Evolutionary conservation across 164 flowering plant species (phyloP).

Genomic region (Cinnamomum chago): DNA sequence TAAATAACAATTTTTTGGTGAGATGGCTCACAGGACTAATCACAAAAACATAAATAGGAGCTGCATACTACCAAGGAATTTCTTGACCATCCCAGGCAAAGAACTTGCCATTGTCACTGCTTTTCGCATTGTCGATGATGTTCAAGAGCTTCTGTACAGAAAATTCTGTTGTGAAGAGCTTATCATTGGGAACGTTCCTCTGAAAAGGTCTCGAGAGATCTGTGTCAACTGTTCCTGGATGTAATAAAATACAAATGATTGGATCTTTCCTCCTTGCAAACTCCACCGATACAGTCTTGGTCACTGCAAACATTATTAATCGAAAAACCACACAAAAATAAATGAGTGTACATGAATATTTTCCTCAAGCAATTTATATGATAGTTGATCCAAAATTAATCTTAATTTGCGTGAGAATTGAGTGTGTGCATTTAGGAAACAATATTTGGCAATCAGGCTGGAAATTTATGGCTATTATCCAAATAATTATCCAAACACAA

Average conservation of each 20-base stretch:
- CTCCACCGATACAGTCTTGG: slow-evolving; percentile 80
- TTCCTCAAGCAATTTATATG: not conserved
- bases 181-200: slow-evolving; percentile 69
- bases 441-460: not conserved
- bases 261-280: slow-evolving; percentile 79
- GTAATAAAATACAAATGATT: slow-evolving; percentile 70
- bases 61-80: slow-evolving; percentile 69
- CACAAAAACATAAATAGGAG: not conserved
- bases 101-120: slow-evolving; percentile 81
- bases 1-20: too few species aligned
- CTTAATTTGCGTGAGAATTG: not conserved
- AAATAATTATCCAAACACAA: too few species aligned
- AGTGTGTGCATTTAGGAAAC: not conserved
- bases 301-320: slow-evolving; percentile 40
- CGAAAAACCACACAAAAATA: too few species aligned
- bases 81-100: slow-evolving; percentile 98
- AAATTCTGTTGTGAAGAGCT: slow-evolving; percentile 85
- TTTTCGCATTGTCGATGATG: slow-evolving; percentile 60
- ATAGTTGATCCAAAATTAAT: not conserved
- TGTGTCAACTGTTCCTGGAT: slow-evolving; percentile 95
- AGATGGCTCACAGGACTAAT: too few species aligned
- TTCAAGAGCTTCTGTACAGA: slow-evolving; percentile 77
- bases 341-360: not conserved
- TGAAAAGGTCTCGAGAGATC: slow-evolving; percentile 92
- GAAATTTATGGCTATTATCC: not conserved